phyloP scores from a whole-genome alignment of 306 rosid genomes.

The Quercus berberidifolia region DNA sequence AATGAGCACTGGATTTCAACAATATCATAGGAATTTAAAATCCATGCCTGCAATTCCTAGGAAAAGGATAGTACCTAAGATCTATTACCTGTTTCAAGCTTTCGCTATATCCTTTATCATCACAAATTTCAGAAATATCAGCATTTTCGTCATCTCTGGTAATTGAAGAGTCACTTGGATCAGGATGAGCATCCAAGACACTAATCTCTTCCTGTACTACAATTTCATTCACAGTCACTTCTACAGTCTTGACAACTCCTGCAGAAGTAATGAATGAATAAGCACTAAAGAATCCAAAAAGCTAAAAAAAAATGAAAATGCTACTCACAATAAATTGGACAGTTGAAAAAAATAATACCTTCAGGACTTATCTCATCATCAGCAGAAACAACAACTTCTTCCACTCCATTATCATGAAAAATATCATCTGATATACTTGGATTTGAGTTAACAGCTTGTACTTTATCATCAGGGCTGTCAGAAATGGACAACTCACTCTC shows the following conservation, averaged over 20 bases:
- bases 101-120: slow-evolving; percentile 28
- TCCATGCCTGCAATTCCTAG: background rate
- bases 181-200: slow-evolving; percentile 40
- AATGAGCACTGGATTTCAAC: background rate
- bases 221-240: slow-evolving; percentile 24
- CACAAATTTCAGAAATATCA: slow-evolving; percentile 34
- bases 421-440: slow-evolving; percentile 24
- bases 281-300: slow-evolving; percentile 13
- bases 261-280: slow-evolving; percentile 26
- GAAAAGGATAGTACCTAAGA: slow-evolving; percentile 15
- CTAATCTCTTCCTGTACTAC: slow-evolving; percentile 28
- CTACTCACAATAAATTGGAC: slow-evolving; percentile 12
- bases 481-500: slow-evolving; percentile 31
- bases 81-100: slow-evolving; percentile 49
- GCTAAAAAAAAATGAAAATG: background rate
- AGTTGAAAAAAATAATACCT: slow-evolving; percentile 47
- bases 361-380: slow-evolving; percentile 43
- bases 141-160: slow-evolving; percentile 34
- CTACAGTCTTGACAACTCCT: slow-evolving; percentile 42
- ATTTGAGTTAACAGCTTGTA: slow-evolving; percentile 39
- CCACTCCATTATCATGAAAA: slow-evolving; percentile 26
- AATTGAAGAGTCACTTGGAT: slow-evolving; percentile 27
- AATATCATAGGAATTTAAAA: background rate
- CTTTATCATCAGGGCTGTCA: slow-evolving; percentile 33
- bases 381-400: slow-evolving; percentile 25